Evolutionary conservation across 2,329 filamentous ascomycete species (phyloP).

Genomic region (Nemania sp.): DNA sequence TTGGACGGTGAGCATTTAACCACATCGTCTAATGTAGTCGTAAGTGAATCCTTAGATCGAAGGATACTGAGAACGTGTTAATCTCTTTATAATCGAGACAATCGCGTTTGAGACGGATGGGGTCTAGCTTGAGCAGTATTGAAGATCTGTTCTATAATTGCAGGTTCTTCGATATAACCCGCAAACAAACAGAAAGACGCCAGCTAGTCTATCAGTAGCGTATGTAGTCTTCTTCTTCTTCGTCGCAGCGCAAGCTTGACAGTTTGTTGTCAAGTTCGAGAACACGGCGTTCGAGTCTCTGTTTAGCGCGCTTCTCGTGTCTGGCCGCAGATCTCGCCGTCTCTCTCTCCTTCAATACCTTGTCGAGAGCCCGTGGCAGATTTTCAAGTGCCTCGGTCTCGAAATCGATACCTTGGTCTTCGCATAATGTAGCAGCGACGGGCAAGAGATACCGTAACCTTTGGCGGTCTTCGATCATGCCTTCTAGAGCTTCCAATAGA

Average conservation of each 20-base stretch:
- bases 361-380: slow-evolving; percentile 5
- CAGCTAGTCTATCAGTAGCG: too few relatives aligned
- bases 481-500: slow-evolving; percentile 17
- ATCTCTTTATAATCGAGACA: too few relatives aligned
- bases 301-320: slow-evolving; percentile 3
- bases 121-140: too few relatives aligned
- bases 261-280: slow-evolving; percentile 2
- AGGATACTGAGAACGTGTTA: too few relatives aligned
- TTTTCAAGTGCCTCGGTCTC: neutral
- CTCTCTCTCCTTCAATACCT: slow-evolving; percentile 7
- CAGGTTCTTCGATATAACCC: too few relatives aligned
- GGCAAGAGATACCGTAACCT: slow-evolving; percentile 26
- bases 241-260: neutral
- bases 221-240: too few relatives aligned
- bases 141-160: too few relatives aligned
- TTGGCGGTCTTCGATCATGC: slow-evolving; percentile 29
- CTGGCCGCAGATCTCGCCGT: neutral
- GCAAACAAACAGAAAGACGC: too few relatives aligned
- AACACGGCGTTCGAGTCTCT: neutral
- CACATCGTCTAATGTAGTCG: too few relatives aligned
- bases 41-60: too few relatives aligned
- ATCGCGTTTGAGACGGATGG: too few relatives aligned
- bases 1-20: too few relatives aligned
- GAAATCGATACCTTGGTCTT: slow-evolving; percentile 25
- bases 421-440: slow-evolving; percentile 29